Base-by-base conservation (phyloP, 345 rosid species). In the Pistacia atlantica region DNA sequence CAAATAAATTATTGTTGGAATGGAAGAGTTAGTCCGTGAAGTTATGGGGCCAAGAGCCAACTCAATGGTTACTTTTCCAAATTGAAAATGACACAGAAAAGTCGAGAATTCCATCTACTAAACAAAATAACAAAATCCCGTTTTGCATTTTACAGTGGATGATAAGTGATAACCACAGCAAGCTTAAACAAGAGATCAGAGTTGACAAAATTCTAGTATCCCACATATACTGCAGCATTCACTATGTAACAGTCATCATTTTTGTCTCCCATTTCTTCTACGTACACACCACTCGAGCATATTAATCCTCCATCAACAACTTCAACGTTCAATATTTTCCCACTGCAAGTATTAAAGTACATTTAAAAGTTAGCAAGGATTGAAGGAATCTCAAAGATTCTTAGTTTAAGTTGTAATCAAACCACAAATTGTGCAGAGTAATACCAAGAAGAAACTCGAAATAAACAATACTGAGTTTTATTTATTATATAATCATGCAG, bases 231-330 rank as follows among this genome's bases (percentile, higher is more conserved):
- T 0, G 98, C 97, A 37, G 88, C 95, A 80, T 91, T 95, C 65
- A 93, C 96, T 45, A 93, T 87, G 90, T 91, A 95, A 84, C 97
- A 93, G 55, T 91, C 94, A 35, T 92, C 97, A 58, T 86, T 93
- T 83, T 84, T 90, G 77, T 93, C 99, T 70, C 97, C 94, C 97
- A 92, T 90, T 83, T 93, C 97, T 85, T 93, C 98, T 65, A 93
- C 91, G 59, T 22, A 73, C 37, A 88, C 96, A 25, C 93, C 94
- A 16, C 97, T 93, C 9, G 98, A 93, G 88, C 97, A 92, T 71
- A 95, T 86, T 71, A 93, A 79, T 78, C 98, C 96, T 73, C 99
- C 93, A 71, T 93, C 97, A 54, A 92, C 97, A 49, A 93, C 95
- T 76, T 91, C 92, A 75, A 93, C 85, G 37, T 82, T 84, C 66